A percentile compares a stretch with the other conserved stretches of the same genome.
phyloP scores from a whole-genome alignment of 148 eudicot genomes.

The Chenopodium suecicum region DNA sequence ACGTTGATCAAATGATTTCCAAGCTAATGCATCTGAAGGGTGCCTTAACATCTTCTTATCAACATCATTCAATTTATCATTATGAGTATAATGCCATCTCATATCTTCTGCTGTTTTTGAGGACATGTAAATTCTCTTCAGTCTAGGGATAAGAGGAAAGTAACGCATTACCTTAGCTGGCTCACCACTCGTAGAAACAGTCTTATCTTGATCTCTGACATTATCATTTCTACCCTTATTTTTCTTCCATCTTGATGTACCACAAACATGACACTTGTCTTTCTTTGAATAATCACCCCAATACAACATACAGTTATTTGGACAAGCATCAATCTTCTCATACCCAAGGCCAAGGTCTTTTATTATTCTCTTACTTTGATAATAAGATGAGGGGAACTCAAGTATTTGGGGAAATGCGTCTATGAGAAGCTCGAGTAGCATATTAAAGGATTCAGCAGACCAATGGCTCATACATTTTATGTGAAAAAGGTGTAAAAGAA shows the following conservation, averaged over 20 bases:
- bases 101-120: too few species aligned
- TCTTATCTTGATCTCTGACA: too few species aligned
- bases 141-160: too few species aligned
- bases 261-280: background rate
- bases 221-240: too few species aligned
- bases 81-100: too few species aligned
- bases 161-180: background rate
- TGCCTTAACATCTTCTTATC: background rate
- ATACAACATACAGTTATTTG: slow-evolving; percentile 10
- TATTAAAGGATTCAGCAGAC: background rate
- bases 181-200: background rate
- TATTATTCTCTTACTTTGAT: background rate
- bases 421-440: background rate
- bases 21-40: background rate
- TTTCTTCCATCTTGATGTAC: background rate
- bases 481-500: too few species aligned
- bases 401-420: slow-evolving; percentile 5
- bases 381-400: background rate
- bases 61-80: background rate
- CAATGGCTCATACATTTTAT: background rate
- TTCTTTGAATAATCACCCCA: slow-evolving; percentile 6
- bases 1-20: background rate
- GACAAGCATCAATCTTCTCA: slow-evolving; percentile 15
- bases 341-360: slow-evolving; percentile 17
- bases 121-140: too few species aligned